Evolutionary conservation across 208 protist species (phyloP).

Genomic region (Leptomonas seymouri): DNA sequence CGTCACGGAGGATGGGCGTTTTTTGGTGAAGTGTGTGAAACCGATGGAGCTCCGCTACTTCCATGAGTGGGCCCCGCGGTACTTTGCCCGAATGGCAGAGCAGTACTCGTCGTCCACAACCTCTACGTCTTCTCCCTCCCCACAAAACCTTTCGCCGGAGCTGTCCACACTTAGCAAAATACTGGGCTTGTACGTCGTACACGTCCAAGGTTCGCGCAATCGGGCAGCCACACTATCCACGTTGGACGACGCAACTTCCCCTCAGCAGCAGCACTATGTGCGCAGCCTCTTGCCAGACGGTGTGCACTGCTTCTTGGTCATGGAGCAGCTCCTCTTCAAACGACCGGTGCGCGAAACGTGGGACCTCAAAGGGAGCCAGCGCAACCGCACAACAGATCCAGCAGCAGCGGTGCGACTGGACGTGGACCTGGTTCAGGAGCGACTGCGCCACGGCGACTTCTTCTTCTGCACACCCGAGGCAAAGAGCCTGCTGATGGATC

Average conservation of each 20-base stretch:
- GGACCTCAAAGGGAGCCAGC: slow-evolving; percentile 88
- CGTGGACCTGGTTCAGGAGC: slow-evolving; percentile 61
- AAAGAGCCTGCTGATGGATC: slow-evolving; percentile 58
- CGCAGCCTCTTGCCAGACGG: slow-evolving; percentile 26
- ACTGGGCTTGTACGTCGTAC: slow-evolving; percentile 36
- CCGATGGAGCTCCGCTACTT: slow-evolving; percentile 76
- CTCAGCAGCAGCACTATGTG: slow-evolving; percentile 1
- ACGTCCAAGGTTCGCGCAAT: slow-evolving; percentile 21
- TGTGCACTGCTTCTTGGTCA: slow-evolving; percentile 64
- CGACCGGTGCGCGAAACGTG: slow-evolving; percentile 35
- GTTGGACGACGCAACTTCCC: background rate
- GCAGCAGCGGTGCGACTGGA: slow-evolving; percentile 66
- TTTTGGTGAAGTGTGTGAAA: slow-evolving; percentile 81
- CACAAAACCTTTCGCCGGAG: background rate
- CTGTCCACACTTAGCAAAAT: slow-evolving; percentile 34
- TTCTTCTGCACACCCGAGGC: slow-evolving; percentile 61
- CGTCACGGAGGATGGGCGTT: slow-evolving; percentile 61
- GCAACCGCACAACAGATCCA: slow-evolving; percentile 68
- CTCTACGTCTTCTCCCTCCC: slow-evolving; percentile 8
- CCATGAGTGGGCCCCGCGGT: slow-evolving; percentile 43
- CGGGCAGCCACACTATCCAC: background rate
- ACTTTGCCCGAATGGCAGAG: slow-evolving; percentile 64
- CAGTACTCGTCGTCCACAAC: slow-evolving; percentile 15
- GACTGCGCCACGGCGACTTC: slow-evolving; percentile 48
- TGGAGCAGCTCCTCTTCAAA: slow-evolving; percentile 55